Evolutionary conservation across 495 filamentous ascomycete species (phyloP).

Genomic region (Thozetella sp.): DNA sequence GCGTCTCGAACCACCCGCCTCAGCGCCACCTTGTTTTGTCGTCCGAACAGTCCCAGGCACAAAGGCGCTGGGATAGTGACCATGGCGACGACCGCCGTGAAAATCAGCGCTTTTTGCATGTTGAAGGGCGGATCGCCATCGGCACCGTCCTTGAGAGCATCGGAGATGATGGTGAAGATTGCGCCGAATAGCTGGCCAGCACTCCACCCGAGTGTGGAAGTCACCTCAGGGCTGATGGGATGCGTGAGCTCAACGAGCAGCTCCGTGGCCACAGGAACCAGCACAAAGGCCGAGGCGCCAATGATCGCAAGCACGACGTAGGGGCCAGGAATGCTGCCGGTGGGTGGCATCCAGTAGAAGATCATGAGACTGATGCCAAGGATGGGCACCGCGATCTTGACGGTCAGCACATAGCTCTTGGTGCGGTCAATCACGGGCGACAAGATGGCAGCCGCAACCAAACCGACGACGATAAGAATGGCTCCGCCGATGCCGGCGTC

Average conservation of each 20-base stretch:
- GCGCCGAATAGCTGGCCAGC: slow-evolving; percentile 80
- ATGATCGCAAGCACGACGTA: slow-evolving; percentile 73
- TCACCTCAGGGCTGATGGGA: slow-evolving; percentile 86
- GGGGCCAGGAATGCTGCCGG: slow-evolving; percentile 61
- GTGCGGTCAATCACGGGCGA: slow-evolving; percentile 83
- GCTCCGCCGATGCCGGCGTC: slow-evolving; percentile 90
- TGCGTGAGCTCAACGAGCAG: slow-evolving; percentile 84
- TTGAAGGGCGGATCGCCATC: slow-evolving; percentile 60
- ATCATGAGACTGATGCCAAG: slow-evolving; percentile 72
- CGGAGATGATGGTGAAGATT: slow-evolving; percentile 80
- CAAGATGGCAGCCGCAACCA: slow-evolving; percentile 72
- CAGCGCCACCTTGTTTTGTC: slow-evolving; percentile 48
- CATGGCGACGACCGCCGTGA: slow-evolving; percentile 70
- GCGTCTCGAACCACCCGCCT: slow-evolving; percentile 54
- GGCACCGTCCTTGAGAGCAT: slow-evolving; percentile 68
- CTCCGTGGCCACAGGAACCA: slow-evolving; percentile 86
- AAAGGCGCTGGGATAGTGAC: slow-evolving; percentile 69
- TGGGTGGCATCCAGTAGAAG: slow-evolving; percentile 80
- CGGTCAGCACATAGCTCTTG: slow-evolving; percentile 74
- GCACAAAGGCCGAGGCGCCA: slow-evolving; percentile 77
- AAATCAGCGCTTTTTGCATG: slow-evolving; percentile 77
- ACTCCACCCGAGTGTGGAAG: slow-evolving; percentile 80
- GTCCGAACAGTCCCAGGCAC: slow-evolving; percentile 65
- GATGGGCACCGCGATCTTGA: slow-evolving; percentile 76
- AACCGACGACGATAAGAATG: slow-evolving; percentile 85